Conservation (phyloP, 2,329 filamentous ascomycete genomes). For the Dryadomyces quercivorus region DNA sequence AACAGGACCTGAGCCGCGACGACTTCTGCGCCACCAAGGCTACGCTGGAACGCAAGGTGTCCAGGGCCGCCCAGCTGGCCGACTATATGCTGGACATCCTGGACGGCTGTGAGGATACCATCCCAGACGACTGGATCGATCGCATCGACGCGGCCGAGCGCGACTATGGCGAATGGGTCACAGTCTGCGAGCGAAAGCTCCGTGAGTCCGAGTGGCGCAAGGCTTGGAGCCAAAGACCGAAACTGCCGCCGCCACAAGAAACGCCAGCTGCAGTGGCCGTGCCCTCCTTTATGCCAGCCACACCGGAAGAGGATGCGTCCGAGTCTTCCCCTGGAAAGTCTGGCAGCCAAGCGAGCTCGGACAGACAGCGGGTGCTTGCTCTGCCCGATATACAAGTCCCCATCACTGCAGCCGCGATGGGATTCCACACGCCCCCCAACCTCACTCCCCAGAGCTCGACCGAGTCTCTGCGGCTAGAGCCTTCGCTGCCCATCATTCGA, state of each 20-base stretch:
- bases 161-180: conserved; percentile 69
- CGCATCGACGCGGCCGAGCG: conserved; percentile 69
- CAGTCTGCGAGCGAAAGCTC: conserved; percentile 63
- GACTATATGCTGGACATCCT: conserved; percentile 80
- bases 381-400: background rate
- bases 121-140: conserved; percentile 82
- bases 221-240: background rate
- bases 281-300: background rate
- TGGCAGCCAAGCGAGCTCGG: background rate
- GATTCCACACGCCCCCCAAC: conserved; percentile 3
- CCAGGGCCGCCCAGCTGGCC: conserved; percentile 56
- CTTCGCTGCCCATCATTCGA: conserved; percentile 26
- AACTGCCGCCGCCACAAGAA: conserved; percentile 1
- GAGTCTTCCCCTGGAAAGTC: background rate
- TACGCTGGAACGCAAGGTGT: conserved; percentile 56
- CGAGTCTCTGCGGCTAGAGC: conserved; percentile 7
- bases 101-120: conserved; percentile 70
- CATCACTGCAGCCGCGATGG: background rate
- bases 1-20: conserved; percentile 21
- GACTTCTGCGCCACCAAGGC: conserved; percentile 47
- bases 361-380: background rate
- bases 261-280: background rate
- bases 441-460: conserved; percentile 5
- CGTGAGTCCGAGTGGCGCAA: conserved; percentile 46
- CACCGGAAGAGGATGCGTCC: background rate